These are phyloP conservation scores for Aspergillus quadricinctus DNA, from an alignment of 2,329 filamentous ascomycete species.

Conservation along the genomic window DNA sequence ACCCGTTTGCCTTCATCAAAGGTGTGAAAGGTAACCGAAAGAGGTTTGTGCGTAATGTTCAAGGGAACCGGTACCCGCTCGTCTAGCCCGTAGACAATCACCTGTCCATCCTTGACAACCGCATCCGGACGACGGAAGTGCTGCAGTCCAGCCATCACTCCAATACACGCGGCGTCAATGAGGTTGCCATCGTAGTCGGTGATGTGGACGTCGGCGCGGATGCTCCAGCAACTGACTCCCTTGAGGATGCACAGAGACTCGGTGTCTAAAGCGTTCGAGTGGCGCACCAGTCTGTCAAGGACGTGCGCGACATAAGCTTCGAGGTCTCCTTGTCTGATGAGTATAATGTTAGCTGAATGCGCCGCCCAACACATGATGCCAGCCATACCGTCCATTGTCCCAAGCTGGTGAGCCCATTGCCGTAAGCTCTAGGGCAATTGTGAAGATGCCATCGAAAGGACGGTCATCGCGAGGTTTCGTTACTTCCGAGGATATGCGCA, in stretches of 20 bases:
- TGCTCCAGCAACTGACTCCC: conserved; percentile 83
- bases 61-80: conserved; percentile 88
- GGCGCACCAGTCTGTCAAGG: conserved; percentile 89
- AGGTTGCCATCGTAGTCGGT: conserved; percentile 88
- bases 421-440: conserved; percentile 83
- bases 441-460: conserved; percentile 93
- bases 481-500: conserved; percentile 82
- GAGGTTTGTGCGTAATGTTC: conserved; percentile 85
- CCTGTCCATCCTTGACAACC: conserved; percentile 73
- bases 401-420: conserved; percentile 90
- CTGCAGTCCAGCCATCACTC: conserved; percentile 78
- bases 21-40: conserved; percentile 86
- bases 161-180: conserved; percentile 79
- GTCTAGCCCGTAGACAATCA: conserved; percentile 77
- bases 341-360: background rate
- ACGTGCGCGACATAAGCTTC: conserved; percentile 83
- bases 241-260: conserved; percentile 93
- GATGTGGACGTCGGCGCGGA: conserved; percentile 88
- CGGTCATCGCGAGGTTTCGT: conserved; percentile 80
- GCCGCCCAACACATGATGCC: background rate
- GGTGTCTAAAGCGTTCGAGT: conserved; percentile 87
- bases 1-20: conserved; percentile 52
- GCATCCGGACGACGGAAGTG: conserved; percentile 92
- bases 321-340: conserved; percentile 65
- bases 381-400: conserved; percentile 67